phyloP scores from a whole-genome alignment of 257 asterid species.

The Capsicum pubescens region DNA sequence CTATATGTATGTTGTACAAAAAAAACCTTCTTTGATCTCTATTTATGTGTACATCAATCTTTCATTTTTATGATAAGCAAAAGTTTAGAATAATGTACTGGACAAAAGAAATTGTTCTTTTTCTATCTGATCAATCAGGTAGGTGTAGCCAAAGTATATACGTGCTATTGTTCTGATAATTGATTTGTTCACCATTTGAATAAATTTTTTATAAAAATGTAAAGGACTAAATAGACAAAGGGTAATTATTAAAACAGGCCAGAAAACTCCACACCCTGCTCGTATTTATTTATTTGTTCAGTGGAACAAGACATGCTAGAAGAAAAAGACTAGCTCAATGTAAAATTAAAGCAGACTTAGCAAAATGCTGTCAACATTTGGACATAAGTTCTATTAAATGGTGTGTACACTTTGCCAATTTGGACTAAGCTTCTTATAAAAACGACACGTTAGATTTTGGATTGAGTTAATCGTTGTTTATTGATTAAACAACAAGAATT shows the following conservation, averaged over 20 bases:
- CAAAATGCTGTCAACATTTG: neutral
- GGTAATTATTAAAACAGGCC: neutral
- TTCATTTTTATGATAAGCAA: neutral
- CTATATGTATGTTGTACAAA: too few species aligned
- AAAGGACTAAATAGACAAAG: conserved; percentile 8
- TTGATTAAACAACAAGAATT: neutral
- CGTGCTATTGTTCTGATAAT: neutral
- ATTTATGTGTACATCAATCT: neutral
- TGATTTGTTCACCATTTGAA: neutral
- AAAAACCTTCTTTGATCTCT: neutral
- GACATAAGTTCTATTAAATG: neutral
- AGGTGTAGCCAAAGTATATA: neutral
- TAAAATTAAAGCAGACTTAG: neutral
- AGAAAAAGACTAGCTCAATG: neutral
- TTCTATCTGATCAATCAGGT: neutral
- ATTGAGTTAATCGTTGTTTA: neutral
- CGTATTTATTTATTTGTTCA: neutral
- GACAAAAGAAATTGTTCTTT: neutral
- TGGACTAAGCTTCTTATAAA: neutral
- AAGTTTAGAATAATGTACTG: neutral
- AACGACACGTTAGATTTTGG: conserved; percentile 24
- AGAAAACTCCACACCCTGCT: neutral
- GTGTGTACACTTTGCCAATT: neutral
- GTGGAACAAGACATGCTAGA: neutral
- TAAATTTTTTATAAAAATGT: neutral